Evolutionary conservation across 129 eudicot genomes (phyloP), one percentile per base, ranked within the genome.

Genomic region (Arctium lappa): DNA sequence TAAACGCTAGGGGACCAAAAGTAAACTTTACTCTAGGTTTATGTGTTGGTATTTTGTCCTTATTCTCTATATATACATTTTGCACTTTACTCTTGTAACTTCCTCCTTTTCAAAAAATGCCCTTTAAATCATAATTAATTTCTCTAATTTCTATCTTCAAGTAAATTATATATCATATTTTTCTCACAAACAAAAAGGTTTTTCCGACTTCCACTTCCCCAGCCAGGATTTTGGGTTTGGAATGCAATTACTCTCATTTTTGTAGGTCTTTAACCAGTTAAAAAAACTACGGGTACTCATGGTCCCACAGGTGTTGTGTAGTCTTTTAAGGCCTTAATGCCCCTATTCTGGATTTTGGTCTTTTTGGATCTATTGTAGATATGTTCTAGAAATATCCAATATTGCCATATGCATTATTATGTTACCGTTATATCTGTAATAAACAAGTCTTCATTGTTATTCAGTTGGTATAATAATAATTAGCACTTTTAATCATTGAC

Each of bases 1-100:
- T 22, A 22, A 22, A 22, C 27, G 27, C 27, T 22, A 22, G 27
- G 27, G 27, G 27, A 22, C 27, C 27, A 22, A 22, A 22, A 22
- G 27, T 22, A 22, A 22, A 22, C 27, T 22, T 22, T 22, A 22
- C 27, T 22, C 27, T 22, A 22, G 27, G 27, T 22, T 22, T 22
- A 22, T 22, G 44, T 50, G 37, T 78, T 72, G 73, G 79, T 38
- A 39, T 77, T 77, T 42, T 72, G 83, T 60, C 86, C 73, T 75
- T 83, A 56, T 60, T 62, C 65, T 69, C 48, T 78, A 40, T 22
- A 70, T 33, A 70, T 69, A 73, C 39, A 13, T 77, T 83, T 83
- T 77, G 78, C 82, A 70, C 5, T 71, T 29, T 11, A 72, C 36
- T 53, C 73, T 53, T 70, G 6, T 48, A 70, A 27, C 27, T 83